phyloP scores from a whole-genome alignment of 2,329 filamentous ascomycete species.

The Ciborinia camelliae region DNA sequence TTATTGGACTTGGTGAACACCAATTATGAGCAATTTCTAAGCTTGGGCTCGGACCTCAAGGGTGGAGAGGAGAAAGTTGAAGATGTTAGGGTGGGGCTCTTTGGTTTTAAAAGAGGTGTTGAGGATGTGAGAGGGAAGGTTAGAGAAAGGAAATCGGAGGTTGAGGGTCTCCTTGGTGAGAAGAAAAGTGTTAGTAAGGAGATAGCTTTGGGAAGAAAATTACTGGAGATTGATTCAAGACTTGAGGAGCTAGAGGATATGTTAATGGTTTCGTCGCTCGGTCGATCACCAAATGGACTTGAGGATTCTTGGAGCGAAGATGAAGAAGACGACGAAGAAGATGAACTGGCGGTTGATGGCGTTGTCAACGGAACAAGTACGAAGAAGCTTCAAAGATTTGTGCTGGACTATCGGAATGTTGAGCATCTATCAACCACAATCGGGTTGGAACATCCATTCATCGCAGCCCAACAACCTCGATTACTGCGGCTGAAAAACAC shows the following conservation, averaged over 20 bases:
- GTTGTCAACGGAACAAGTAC: conserved; percentile 37
- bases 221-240: conserved; percentile 66
- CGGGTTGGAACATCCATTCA: conserved; percentile 59
- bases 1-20: conserved; percentile 91
- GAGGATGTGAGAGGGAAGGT: conserved; percentile 69
- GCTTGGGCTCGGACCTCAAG: conserved; percentile 73
- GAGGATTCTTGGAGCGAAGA: conserved; percentile 39
- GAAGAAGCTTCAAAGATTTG: conserved; percentile 49
- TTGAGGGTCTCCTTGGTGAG: conserved; percentile 61
- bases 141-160: conserved; percentile 58
- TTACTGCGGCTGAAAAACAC: conserved; percentile 58
- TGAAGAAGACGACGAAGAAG: conserved; percentile 41
- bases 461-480: conserved; percentile 54
- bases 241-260: conserved; percentile 60
- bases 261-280: conserved; percentile 50
- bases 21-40: conserved; percentile 90
- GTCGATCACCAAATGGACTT: conserved; percentile 29
- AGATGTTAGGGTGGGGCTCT: conserved; percentile 78
- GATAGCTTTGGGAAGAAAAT: conserved; percentile 57
- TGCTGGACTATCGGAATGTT: conserved; percentile 56
- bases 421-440: conserved; percentile 49
- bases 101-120: conserved; percentile 82
- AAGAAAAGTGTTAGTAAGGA: conserved; percentile 60
- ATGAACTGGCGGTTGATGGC: conserved; percentile 27
- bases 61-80: conserved; percentile 91